These are phyloP conservation scores for Penicillium riverlandense DNA, from an alignment of 495 filamentous ascomycete species.

Conservation along the genomic window DNA sequence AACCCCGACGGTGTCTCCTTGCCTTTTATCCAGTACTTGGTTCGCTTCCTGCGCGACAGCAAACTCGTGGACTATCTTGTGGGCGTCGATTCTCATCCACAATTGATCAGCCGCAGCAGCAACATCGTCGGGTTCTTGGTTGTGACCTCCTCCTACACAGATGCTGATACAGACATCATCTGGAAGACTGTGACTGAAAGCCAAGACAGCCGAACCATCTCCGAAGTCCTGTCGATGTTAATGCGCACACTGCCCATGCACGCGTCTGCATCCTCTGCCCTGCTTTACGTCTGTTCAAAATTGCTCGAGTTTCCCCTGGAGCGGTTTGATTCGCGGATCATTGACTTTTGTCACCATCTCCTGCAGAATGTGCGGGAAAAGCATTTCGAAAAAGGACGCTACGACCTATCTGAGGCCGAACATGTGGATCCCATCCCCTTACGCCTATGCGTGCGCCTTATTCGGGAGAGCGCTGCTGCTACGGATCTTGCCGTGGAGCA, in stretches of 20 bases:
- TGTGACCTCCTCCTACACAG: conserved; percentile 68
- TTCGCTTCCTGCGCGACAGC: conserved; percentile 55
- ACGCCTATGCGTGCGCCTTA: conserved; percentile 56
- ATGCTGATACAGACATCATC: conserved; percentile 67
- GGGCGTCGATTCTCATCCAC: conserved; percentile 84
- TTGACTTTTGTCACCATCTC: conserved; percentile 36
- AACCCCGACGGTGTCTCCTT: conserved; percentile 27
- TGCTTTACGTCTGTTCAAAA: conserved; percentile 72
- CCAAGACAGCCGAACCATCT: conserved; percentile 76
- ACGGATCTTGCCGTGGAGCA: conserved; percentile 31
- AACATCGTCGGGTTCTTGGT: conserved; percentile 86
- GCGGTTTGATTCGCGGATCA: conserved; percentile 48
- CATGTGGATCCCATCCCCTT: conserved; percentile 31
- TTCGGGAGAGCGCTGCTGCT: conserved; percentile 52
- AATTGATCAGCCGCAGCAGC: conserved; percentile 70
- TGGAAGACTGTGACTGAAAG: conserved; percentile 81
- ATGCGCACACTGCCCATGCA: conserved; percentile 55
- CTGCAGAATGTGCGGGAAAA: conserved; percentile 30
- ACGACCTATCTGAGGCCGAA: conserved; percentile 8
- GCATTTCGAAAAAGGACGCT: conserved; percentile 10
- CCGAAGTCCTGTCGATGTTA: conserved; percentile 74
- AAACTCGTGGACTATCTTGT: conserved; percentile 79
- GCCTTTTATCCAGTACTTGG: conserved; percentile 56
- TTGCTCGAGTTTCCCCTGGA: conserved; percentile 60
- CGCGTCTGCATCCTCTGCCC: conserved; percentile 28